Evolutionary conservation across 768 basidiomycete species (phyloP), one percentile per base, ranked within the genome.

Genomic region (Suillus placidus): DNA sequence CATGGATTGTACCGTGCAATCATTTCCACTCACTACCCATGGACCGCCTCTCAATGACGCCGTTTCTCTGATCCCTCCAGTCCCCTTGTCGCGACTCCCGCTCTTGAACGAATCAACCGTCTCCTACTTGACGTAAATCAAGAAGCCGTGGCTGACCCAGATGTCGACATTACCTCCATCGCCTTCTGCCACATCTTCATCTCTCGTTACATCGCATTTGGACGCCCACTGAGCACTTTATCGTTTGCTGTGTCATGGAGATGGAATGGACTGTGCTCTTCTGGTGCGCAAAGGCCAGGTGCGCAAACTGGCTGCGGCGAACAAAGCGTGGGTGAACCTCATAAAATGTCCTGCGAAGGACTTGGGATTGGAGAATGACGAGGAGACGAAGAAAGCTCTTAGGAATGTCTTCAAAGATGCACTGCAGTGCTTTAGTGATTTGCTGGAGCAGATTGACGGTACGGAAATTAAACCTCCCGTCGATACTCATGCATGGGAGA

Each of bases 401-500:
- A 80, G 79, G 69, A 72, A 72, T 30, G 86, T 88, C 0, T 78
- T 88, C 35, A 80, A 80, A 52, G 85, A 87, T 71, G 86, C 92
- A 3, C 82, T 92, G 79, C 86, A 91, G 65, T 91, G 89, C 66
- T 93, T 94, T 73, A 85, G 84, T 10, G 92, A 94, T 68, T 82
- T 95, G 43, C 81, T 92, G 42, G 78, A 83, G 6, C 93, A 94
- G 73, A 89, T 95, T 60, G 87, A 93, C 72, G 91, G 90, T 67
- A 88, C 95, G 87, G 92, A 94, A 16, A 80, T 81, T 4, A 90
- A 93, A 66, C 93, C 92, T 14, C 84, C 90, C 0, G 71, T 89
- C 42, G 94, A 95, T 73, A 92, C 91, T n/a, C 95, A 94, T 76
- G 88, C 92, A 61, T 95, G 90, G 89, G 94, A 95, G 73, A 95